These are phyloP conservation scores for Rhizophora mangle DNA, from an alignment of 345 rosid genomes.

Conservation along the genomic window DNA sequence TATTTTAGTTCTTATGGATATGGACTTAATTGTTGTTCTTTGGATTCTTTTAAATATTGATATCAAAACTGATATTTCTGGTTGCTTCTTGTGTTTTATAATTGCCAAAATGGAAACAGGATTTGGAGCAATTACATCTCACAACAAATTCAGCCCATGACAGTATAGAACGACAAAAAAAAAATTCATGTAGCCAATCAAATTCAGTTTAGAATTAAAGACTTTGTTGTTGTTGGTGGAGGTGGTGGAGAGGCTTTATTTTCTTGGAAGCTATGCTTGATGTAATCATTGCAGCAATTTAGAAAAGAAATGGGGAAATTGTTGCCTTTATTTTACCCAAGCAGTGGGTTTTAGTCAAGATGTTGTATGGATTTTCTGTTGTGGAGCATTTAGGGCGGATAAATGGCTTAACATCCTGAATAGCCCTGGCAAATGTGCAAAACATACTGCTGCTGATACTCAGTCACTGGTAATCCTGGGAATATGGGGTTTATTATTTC, in stretches of 20 bases:
- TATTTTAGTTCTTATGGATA: slow-evolving; percentile 5
- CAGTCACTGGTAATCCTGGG: background rate
- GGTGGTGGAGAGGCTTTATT: no score
- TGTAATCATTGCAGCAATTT: background rate
- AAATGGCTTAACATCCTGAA: background rate
- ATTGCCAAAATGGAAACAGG: background rate
- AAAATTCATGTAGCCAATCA: no score
- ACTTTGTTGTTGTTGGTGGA: no score
- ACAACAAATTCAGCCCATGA: no score
- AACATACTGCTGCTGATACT: background rate
- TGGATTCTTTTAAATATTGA: background rate
- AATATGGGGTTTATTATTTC: no score
- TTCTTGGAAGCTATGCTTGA: background rate
- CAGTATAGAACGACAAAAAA: no score
- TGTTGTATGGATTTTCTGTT: background rate
- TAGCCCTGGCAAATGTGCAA: background rate
- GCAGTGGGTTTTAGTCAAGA: background rate
- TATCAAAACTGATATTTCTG: background rate
- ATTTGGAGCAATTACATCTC: background rate
- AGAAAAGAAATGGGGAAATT: background rate
- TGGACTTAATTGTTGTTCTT: background rate
- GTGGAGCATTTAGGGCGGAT: background rate
- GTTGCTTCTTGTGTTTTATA: slow-evolving; percentile 7
- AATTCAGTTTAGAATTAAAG: no score
- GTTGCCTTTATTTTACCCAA: background rate